These are phyloP conservation scores for Xylariomycetidae sp. DNA, from an alignment of 2,329 filamentous ascomycete species.

Conservation along the genomic window DNA sequence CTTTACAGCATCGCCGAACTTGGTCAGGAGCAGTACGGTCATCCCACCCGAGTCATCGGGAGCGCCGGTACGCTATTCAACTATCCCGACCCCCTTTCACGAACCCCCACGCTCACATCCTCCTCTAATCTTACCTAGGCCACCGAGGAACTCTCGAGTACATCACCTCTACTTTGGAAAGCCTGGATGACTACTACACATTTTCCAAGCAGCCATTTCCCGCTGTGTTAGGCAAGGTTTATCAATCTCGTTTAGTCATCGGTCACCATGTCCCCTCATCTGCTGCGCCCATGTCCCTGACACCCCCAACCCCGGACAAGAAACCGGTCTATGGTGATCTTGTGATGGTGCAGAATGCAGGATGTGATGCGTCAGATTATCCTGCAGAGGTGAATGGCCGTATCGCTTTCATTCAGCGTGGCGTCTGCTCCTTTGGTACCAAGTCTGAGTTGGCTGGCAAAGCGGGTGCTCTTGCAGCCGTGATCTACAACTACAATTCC, in stretches of 20 bases:
- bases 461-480: constrained; percentile 64
- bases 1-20: constrained; percentile 60
- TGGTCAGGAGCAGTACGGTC: constrained; percentile 56
- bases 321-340: constrained; percentile 56
- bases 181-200: constrained; percentile 57
- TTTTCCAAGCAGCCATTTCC: constrained; percentile 61
- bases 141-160: constrained; percentile 62
- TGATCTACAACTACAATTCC: constrained; percentile 70
- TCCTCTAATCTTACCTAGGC: constrained; percentile 33
- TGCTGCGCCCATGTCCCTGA: constrained; percentile 58
- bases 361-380: constrained; percentile 62
- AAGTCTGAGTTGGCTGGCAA: constrained; percentile 66
- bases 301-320: constrained; percentile 58
- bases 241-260: constrained; percentile 53
- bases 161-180: constrained; percentile 50
- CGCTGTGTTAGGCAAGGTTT: constrained; percentile 56
- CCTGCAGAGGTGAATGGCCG: constrained; percentile 53
- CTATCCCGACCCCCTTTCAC: too few species aligned
- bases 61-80: constrained; percentile 30
- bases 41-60: constrained; percentile 68
- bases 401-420: constrained; percentile 68
- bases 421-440: constrained; percentile 64
- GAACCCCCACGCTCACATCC: too few species aligned
- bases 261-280: constrained; percentile 46
- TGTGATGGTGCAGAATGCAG: constrained; percentile 56